Evolutionary conservation across 2,329 filamentous ascomycete genomes (phyloP), one percentile per base, ranked within the genome.

Genomic region (Ramularia collo-cygni): DNA sequence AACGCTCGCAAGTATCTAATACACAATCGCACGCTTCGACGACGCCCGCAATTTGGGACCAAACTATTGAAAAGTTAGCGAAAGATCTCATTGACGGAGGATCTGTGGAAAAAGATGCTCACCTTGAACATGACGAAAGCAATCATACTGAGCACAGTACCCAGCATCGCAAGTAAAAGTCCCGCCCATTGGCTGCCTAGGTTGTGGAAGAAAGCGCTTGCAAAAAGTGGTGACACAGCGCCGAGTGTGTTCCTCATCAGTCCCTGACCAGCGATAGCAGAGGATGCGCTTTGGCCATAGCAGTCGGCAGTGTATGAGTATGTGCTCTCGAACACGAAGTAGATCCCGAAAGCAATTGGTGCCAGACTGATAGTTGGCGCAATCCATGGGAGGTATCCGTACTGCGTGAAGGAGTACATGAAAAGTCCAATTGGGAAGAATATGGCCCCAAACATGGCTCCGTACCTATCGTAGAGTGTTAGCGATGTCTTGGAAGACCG

Each of bases 381-480:
- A 36, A 72, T 66, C 71, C 71, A 75, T 37, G 53, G 59, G 2
- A 74, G 53, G 37, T 64, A 61, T 4, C 58, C 63, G 53, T 74
- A 74, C 52, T 74, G 71, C 1, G 70, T 73, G 61, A 74, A 74
- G 28, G 62, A 66, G 64, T 74, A 75, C 54, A 75, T 69, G 61
- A 72, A 72, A 2, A 72, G 63, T 12, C 69, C 69, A 31, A 71
- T 53, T 10, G 69, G 69, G 9, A 72, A 59, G 60, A 62, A 69
- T 45, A 69, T 47, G 16, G 68, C 65, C 16, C 69, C 69, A 46
- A 59, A 69, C 52, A 72, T 64, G 35, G 68, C 66, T n/a, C 68
- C 68, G 48, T 71, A 71, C n/a, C n/a, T n/a, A n/a, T n/a, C n/a
- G n/a, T n/a, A n/a, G n/a, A n/a, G n/a, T n/a, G n/a, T n/a, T n/a